phyloP scores from a whole-genome alignment of 768 basidiomycete species.

The Kwoniella dendrophila region DNA sequence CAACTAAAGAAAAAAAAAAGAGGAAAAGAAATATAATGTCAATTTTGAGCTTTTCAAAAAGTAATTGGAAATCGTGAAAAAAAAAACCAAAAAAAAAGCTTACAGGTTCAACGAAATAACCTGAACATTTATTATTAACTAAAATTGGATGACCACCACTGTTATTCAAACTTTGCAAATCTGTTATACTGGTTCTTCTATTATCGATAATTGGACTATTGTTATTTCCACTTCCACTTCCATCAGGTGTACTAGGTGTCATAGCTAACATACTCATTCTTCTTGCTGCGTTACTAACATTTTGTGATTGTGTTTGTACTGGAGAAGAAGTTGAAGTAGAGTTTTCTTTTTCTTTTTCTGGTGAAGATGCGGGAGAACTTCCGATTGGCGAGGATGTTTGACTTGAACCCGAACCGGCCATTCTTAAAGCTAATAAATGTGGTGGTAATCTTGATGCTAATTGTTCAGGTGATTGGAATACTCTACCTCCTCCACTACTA shows the following conservation, averaged over 20 bases:
- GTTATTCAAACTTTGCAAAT: background rate
- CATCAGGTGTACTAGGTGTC: conserved; percentile 36
- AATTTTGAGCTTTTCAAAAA: too few relatives aligned
- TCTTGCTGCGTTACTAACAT: conserved; percentile 18
- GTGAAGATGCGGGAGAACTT: conserved; percentile 36
- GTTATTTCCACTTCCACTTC: conserved; percentile 14
- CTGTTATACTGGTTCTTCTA: too few relatives aligned
- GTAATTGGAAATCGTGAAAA: too few relatives aligned
- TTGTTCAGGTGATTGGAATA: conserved; percentile 52
- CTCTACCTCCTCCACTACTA: background rate
- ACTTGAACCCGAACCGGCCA: conserved; percentile 24
- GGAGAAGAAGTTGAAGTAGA: conserved; percentile 19
- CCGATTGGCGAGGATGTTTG: conserved; percentile 37
- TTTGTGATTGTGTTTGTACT: conserved; percentile 6
- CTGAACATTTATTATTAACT: conserved; percentile 81
- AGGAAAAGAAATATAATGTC: conserved; percentile 58
- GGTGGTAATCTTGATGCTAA: conserved; percentile 62
- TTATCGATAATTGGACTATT: too few relatives aligned
- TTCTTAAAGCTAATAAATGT: conserved; percentile 61
- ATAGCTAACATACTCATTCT: conserved; percentile 41
- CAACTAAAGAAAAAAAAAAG: conserved; percentile 62
- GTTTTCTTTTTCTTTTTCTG: conserved; percentile 30
- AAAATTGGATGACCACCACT: conserved; percentile 57
- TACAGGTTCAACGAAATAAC: conserved; percentile 95
- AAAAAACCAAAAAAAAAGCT: conserved; percentile 49